Evolutionary conservation across 805 yeast species (phyloP), one percentile per base, ranked within the genome.

Genomic region (Scheffersomyces spartinae): DNA sequence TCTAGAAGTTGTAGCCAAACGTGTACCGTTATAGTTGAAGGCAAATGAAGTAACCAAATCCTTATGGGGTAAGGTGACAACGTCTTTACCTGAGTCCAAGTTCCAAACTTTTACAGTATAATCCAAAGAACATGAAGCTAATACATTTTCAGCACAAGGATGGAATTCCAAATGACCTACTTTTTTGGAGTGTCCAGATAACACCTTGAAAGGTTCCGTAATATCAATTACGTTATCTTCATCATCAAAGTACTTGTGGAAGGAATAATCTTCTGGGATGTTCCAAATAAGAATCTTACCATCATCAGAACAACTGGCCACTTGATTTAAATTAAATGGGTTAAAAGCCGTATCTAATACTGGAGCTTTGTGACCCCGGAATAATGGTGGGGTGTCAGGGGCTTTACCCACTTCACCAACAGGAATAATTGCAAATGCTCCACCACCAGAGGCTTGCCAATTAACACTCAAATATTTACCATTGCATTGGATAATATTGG

Each of bases 381-480:
- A 91, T 38, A 91, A 64, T 2, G 98, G 91, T 25, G 85, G 86
- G 33, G 77, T 72, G 40, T 91, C 99, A 4, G 95, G 96, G 6
- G 86, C 75, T 47, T 86, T 91, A 7, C 98, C 97, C 11, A 72
- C 76, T 50, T 88, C 95, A 6, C 50, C 48, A 14, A 83, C 59
- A 2, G 98, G 98, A 32, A 91, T 74, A 8, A 93, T 81, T 1
- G 95, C 95, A 61, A 91, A 86, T 0, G 97, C 93, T 27, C 99
- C 99, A 35, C 97, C 97, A 20, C 97, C 97, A 7, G 94, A 78
- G 17, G 95, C 66, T 31, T 82, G 84, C 95, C 95, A 85, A 49
- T 83, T 85, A 36, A 85, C 78, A 1, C 95, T 67, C 21, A 91
- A 53, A 43, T 71, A 91, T 49, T 79, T 77, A 19, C 95, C 88